Evolutionary conservation across 208 protist genomes (phyloP), one percentile per base, ranked within the genome.

Genomic region (Crithidia fasciculata): DNA sequence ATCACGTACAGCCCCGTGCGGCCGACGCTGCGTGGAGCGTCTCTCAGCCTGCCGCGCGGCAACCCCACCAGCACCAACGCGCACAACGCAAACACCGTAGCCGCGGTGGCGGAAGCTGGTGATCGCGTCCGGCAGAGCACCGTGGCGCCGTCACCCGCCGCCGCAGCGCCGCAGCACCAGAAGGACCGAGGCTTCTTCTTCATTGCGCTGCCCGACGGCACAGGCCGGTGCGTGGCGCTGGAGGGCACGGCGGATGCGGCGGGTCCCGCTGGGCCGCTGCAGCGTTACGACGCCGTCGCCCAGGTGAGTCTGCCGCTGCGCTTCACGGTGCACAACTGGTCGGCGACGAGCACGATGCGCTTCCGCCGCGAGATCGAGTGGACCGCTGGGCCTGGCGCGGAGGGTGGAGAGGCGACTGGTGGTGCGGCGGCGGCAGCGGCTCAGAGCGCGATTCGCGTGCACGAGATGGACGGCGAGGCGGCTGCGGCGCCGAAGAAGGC

Each of bases 191-290:
- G 86, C 18, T 94, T 72, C 16, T 74, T 98, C 1, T 99, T 99
- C 80, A 84, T 99, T 28, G 94, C 98, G 61, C 83, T 96, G 41
- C 95, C 97, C 0, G 88, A 97, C 57, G 98, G 98, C 64, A 80
- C 81, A 9, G 97, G 90, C 2, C 61, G 94, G 12, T 84, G 90
- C 9, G 96, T 94, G 75, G 79, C 76, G 18, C 83, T 98, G 39
- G 91, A 96, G 59, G 96, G 96, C 44, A 68, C 40, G 2, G 83
- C 94, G 1, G 82, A 86, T 12, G 59, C 73, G 4, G 53, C 91
- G 0, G 84, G 81, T 16, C 84, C 91, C 15, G 78, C 88, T 2
- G 76, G 66, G 9, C 76, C 89, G 13, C 28, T 65, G 74, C 74
- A 80, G 67, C 67, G 60, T 37, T 69, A 74, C 68, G 74, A 80